A percentile compares a stretch with the other conserved stretches of the same genome.
Evolutionary conservation across 2,329 filamentous ascomycete genomes (phyloP).

Genomic region (Trichoderma endophyticum): DNA sequence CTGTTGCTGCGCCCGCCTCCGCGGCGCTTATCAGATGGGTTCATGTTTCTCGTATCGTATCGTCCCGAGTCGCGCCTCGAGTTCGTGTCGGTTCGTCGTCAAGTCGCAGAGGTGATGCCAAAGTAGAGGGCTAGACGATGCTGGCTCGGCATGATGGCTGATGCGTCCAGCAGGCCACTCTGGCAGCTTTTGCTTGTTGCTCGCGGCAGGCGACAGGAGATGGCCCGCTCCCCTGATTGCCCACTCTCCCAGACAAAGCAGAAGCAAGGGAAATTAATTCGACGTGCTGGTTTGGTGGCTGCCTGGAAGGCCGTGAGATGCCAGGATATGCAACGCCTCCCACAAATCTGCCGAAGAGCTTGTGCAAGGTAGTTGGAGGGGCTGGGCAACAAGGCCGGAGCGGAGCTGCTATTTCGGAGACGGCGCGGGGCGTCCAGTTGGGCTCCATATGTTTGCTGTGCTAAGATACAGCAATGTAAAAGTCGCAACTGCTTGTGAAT

Average conservation of each 20-base stretch:
- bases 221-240: not conserved
- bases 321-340: not conserved
- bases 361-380: not conserved
- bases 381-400: not conserved
- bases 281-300: not conserved
- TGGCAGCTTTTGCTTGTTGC: not conserved
- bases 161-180: conserved; percentile 17
- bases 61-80: not conserved
- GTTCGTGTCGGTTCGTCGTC: conserved; percentile 20
- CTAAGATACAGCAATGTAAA: not conserved
- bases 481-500: not conserved
- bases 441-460: not conserved
- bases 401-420: not conserved
- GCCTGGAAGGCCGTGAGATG: conserved; percentile 5
- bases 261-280: not conserved
- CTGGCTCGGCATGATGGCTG: conserved; percentile 33
- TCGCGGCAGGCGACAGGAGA: not conserved
- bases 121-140: conserved; percentile 27
- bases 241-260: not conserved
- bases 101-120: conserved; percentile 25
- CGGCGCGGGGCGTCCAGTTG: not conserved
- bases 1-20: conserved; percentile 28
- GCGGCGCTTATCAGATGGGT: conserved; percentile 45
- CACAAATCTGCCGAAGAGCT: conserved; percentile 5
- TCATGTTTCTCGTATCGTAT: conserved; percentile 31